Evolutionary conservation across 2,329 filamentous ascomycete species (phyloP).

Genomic region (Penicillium sp.): DNA sequence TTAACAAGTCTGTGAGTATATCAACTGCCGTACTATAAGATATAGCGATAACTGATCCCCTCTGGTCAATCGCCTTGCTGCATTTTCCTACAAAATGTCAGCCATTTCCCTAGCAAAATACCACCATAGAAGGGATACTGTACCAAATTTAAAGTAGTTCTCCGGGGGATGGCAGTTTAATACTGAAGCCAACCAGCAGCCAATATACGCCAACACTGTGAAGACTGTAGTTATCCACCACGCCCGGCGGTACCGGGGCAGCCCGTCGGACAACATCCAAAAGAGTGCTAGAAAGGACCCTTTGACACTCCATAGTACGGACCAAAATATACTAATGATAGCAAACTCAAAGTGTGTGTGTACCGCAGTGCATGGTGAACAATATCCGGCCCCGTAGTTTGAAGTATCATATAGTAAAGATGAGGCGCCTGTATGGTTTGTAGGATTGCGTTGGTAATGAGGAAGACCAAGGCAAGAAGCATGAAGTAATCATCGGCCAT

Average conservation of each 20-base stretch:
- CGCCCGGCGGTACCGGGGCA: conserved; percentile 16
- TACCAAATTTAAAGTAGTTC: conserved; percentile 18
- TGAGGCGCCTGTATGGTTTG: conserved; percentile 20
- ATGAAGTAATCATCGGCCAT: conserved; percentile 21
- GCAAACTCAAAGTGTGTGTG: conserved; percentile 14
- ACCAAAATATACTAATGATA: conserved; percentile 23
- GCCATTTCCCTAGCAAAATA: background rate
- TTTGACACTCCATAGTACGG: conserved; percentile 22
- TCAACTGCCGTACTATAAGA: conserved; percentile 23
- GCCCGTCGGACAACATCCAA: conserved; percentile 16
- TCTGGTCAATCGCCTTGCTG: conserved; percentile 13
- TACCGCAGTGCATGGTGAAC: conserved; percentile 14
- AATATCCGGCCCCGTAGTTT: conserved; percentile 6
- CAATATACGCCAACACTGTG: conserved; percentile 10
- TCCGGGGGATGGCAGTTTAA: conserved; percentile 19
- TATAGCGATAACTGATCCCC: conserved; percentile 19
- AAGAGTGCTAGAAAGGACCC: conserved; percentile 21
- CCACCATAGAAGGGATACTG: background rate
- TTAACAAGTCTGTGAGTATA: conserved; percentile 24
- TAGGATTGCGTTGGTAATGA: conserved; percentile 17
- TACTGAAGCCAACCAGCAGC: conserved; percentile 18
- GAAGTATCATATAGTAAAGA: conserved; percentile 19
- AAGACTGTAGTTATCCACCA: conserved; percentile 16
- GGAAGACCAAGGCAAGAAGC: conserved; percentile 15
- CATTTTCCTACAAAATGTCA: conserved; percentile 13